These are phyloP conservation scores for Saccharomycopsis crataegensis DNA, from an alignment of 1,139 yeast species.

Conservation along the genomic window DNA sequence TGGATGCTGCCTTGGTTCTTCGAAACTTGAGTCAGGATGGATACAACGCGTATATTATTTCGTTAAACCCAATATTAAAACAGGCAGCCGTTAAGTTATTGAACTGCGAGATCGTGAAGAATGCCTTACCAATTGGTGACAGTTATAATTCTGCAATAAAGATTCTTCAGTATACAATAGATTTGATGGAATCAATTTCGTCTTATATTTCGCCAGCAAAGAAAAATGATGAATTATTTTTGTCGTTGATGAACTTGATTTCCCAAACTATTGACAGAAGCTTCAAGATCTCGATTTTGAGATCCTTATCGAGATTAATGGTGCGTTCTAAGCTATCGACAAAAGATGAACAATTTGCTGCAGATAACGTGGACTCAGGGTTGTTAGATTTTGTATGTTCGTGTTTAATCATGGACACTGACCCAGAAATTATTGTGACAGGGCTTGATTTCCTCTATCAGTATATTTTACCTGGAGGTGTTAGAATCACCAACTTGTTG, in stretches of 20 bases:
- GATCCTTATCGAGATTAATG: constrained; percentile 42
- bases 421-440: constrained; percentile 57
- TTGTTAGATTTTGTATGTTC: constrained; percentile 39
- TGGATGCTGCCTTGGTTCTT: constrained; percentile 62
- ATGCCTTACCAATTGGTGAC: constrained; percentile 29
- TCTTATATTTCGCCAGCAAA: constrained; percentile 74
- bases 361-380: constrained; percentile 34
- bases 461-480: constrained; percentile 44
- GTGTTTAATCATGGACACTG: constrained; percentile 39
- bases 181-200: constrained; percentile 76
- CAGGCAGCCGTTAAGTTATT: constrained; percentile 42
- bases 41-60: constrained; percentile 72
- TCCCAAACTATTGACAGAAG: constrained; percentile 47
- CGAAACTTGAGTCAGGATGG: constrained; percentile 81
- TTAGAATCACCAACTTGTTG: constrained; percentile 32
- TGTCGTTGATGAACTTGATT: constrained; percentile 41
- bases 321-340: constrained; percentile 38
- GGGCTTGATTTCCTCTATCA: constrained; percentile 63
- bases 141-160: constrained; percentile 45
- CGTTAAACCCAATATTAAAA: constrained; percentile 36
- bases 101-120: constrained; percentile 31
- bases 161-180: constrained; percentile 61
- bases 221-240: constrained; percentile 54
- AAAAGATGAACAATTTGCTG: constrained; percentile 37
- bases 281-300: constrained; percentile 43